Base-by-base conservation (phyloP, 163 green algal genomes). In the Coccomyxa subellipsoidea region DNA sequence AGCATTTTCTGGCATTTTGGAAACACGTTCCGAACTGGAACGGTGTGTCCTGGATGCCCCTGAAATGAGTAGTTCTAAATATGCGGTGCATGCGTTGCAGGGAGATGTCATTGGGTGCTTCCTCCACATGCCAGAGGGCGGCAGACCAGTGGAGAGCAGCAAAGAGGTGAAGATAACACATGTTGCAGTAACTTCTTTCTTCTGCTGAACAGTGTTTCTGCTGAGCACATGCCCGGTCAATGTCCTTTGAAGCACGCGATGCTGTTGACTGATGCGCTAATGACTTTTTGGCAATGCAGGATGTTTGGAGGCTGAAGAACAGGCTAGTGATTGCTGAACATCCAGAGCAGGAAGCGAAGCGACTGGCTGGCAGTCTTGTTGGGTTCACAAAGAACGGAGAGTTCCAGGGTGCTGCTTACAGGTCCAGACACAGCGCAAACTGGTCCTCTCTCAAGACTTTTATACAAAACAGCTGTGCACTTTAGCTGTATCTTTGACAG, bases 91-190 rank as follows among this genome's bases (percentile, higher is more conserved):
- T 5, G 66, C 66, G 10, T 29, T 31, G 70, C 85, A 96, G 85
- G 92, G 91, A 0, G 94, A 96, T 83, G 88, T 96, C 0, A 85
- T 98, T 2, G 94, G 94, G 38, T 94, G 95, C 86, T 82, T 96
- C 36, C 77, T 98, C 25, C 84, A 96, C 86, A 80, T 98, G 81
- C 91, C 92, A 0, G 54, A 85, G 12, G 91, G 91, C 6, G 91
- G 92, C n/a, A 83, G 86, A 35, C 77, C 88, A 0, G 84, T 95
- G 47, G 92, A 96, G 72, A 79, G 76, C 72, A 40, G 77, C 31
- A 79, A 82, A 36, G 77, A 79, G 9, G 83, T 87, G 38, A 78
- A 70, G 47, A 59, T 18, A 27, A 18, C n/a, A 18, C 47, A 59
- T 59, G 47, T 59, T 70, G 18, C 54, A 12, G 25, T 37, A 31